Base-by-base conservation (phyloP, 2,329 filamentous ascomycete species). In the Fusarium sp. region DNA sequence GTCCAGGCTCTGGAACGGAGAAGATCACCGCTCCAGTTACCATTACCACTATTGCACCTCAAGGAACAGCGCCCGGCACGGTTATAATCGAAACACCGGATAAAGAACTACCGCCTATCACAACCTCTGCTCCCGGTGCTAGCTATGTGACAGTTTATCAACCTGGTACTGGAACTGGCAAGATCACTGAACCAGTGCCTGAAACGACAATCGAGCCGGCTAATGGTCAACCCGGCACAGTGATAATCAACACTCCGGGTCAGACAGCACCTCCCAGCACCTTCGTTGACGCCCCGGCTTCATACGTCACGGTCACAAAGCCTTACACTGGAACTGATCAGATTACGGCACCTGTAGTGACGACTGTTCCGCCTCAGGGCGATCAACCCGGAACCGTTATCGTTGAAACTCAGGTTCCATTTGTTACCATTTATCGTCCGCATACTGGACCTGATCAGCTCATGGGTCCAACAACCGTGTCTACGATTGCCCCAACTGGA, bases 201-300 rank as follows among this genome's bases (percentile, higher is more conserved):
- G 18, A 66, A 6, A 69, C 66, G 3, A 69, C 66, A 4, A 66
- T 70, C 24, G 53, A 65, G 16, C 66, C 66, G 5, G 18, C 18
- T 2, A 30, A 56, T 5, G 66, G 51, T 8, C 49, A 70, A 11
- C 66, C 66, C 6, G 66, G 66, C 42, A 69, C 66, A 49, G 61
- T 69, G 16, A 66, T 69, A 18, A 62, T 69, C 11, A 66, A 69
- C 50, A 69, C 66, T 8, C 66, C 64, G 34, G 63, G 63, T 25
- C 51, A 62, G 30, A 45, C 51, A 56, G 50, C 45, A 44, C 66
- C 60, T 42, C 66, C 56, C 10, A 44, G 56, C 16, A 70, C 56
- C 3, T 29, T 66, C 14, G 43, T 47, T 15, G 45, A 66, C 22
- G 27, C 29, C 30, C 49, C 30, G 8, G 38, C 55, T 25, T 57